Evolutionary conservation across 164 flowering plant genomes (phyloP), one percentile per base, ranked within the genome.

Genomic region (Piper betle): DNA sequence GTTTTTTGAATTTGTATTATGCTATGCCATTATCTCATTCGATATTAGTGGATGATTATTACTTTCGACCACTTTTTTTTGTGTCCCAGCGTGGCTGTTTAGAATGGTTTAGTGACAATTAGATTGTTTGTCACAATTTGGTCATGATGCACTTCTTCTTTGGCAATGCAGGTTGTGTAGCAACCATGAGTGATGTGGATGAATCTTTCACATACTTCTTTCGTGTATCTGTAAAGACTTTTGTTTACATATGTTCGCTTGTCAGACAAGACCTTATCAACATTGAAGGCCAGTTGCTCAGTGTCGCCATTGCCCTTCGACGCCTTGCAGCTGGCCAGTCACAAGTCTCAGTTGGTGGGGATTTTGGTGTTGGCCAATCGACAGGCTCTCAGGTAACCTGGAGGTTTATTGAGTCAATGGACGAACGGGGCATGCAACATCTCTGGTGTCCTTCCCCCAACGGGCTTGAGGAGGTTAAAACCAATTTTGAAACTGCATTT

Each of bases 361-460:
- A 96, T 37, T 92, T 92, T 72, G 96, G 98, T 37, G 96, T 92
- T 38, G 98, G 98, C 39, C 98, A 92, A 70, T 92, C 98, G 15
- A 92, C 98, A 5, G 96, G 89, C 10, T 92, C 96, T 63, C 98
- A 92, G 65, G 96, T 89, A 67, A 92, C 98, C 20, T 92, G 96
- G 96, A 75, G 98, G 67, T 92, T 92, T 71, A 82, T 92, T 1
- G 96, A 92, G 74, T 85, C 98, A 42, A 66, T 89, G 68, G 98
- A 89, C 68, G 93, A 82, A 52, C 88, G 96, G 17, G 96, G 84
- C 19, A 83, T 60, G 68, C 94, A 92, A 74, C 98, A 92, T 68
- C 82, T 92, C 53, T 80, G 72, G 69, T 92, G 98, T 94, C 96
- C 98, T 5, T 78, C 82, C 62, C 54, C 74, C 5, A 48, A 62